Conservation (phyloP, 1,284 basidiomycete genomes). For the Exobasidium rhododendri region DNA sequence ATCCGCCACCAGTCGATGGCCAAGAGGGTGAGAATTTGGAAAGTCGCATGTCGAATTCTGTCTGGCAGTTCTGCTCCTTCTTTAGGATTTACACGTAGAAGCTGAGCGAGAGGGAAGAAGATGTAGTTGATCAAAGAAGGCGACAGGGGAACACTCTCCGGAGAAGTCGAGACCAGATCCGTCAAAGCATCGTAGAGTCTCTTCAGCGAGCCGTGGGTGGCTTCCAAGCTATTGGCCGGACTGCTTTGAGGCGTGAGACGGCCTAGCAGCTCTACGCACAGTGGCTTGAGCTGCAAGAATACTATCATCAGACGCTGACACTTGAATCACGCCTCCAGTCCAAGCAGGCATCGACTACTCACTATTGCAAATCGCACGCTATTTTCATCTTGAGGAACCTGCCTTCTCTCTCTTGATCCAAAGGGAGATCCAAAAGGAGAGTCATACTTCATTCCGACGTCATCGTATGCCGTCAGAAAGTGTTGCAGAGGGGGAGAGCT, state of each 20-base stretch:
- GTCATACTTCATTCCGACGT: neutral
- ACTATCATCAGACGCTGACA: neutral
- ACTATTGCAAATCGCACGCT: neutral
- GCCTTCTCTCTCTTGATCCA: neutral
- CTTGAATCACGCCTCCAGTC: too few relatives aligned
- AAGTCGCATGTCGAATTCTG: slow-evolving; percentile 22
- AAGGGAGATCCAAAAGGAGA: slow-evolving; percentile 4
- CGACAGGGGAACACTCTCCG: slow-evolving; percentile 16
- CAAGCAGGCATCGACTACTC: too few relatives aligned
- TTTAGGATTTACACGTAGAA: slow-evolving; percentile 25
- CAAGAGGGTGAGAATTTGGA: slow-evolving; percentile 28
- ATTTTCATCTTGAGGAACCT: neutral
- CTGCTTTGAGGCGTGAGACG: slow-evolving; percentile 2
- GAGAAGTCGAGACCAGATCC: neutral
- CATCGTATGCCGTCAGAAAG: too few relatives aligned
- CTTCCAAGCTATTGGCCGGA: slow-evolving; percentile 8
- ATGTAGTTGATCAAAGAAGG: slow-evolving; percentile 42
- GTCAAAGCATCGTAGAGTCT: neutral
- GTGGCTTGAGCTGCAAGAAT: slow-evolving; percentile 29
- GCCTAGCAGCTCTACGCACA: slow-evolving; percentile 37
- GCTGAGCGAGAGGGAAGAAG: slow-evolving; percentile 49
- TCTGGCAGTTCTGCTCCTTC: slow-evolving; percentile 33
- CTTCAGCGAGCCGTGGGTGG: slow-evolving; percentile 16
- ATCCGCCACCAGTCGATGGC: slow-evolving; percentile 42
- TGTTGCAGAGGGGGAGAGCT: too few relatives aligned